Conservation (phyloP, 2,329 filamentous ascomycete genomes). For the Colletotrichum godetiae region DNA sequence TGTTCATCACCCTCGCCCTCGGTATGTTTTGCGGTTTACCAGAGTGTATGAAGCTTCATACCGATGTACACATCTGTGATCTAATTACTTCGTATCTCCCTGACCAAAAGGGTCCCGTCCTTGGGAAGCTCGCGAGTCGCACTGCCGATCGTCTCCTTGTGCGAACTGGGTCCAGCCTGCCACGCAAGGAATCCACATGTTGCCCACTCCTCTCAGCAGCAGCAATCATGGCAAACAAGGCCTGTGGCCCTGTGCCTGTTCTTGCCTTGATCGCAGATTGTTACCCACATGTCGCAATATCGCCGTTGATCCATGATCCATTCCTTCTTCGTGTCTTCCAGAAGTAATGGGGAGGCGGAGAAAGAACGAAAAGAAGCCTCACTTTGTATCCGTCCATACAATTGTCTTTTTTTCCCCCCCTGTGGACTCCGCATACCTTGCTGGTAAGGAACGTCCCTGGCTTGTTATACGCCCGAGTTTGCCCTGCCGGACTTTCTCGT, state of each 20-base stretch:
- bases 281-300: slow-evolving; percentile 29
- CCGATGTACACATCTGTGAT: too few species aligned
- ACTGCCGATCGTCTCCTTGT: slow-evolving; percentile 29
- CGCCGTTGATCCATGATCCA: slow-evolving; percentile 28
- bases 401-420: not conserved
- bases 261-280: slow-evolving; percentile 23
- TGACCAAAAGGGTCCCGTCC: too few species aligned
- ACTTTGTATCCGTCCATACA: not conserved
- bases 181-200: slow-evolving; percentile 18
- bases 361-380: slow-evolving; percentile 9
- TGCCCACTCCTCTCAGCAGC: slow-evolving; percentile 14
- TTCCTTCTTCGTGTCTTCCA: slow-evolving; percentile 31
- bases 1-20: too few species aligned
- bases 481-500: not conserved
- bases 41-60: too few species aligned
- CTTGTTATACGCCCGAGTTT: not conserved
- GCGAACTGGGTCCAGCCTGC: slow-evolving; percentile 26
- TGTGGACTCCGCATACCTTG: not conserved
- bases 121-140: slow-evolving; percentile 8
- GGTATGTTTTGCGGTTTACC: too few species aligned
- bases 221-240: slow-evolving; percentile 30
- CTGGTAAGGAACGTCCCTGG: not conserved
- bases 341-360: slow-evolving; percentile 31
- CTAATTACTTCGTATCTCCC: too few species aligned
- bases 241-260: not conserved